Base-by-base conservation (phyloP, 805 yeast species). In the Ogataea pilisensis region DNA sequence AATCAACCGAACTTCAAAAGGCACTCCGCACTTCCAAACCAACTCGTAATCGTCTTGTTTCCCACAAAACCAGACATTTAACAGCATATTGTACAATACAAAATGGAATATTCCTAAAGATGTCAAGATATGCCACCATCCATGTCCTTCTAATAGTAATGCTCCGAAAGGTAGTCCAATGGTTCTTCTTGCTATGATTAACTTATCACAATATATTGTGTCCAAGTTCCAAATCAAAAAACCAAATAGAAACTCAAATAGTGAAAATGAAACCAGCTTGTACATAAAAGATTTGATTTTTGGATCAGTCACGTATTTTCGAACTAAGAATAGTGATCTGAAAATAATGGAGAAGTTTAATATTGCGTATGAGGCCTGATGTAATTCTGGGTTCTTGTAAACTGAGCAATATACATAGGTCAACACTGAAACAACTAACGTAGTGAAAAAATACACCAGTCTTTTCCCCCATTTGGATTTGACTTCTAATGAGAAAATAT, bases 91-190 rank as follows among this genome's bases (percentile, higher is more conserved):
- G 56, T 82, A 86, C 3, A 84, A 80, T 48, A 89, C 72, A 60
- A 85, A 88, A 58, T 72, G 82, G 64, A 87, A 90, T 11, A 89
- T 90, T 1, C 96, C 95, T 16, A 78, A 65, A 0, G 93, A 89
- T 0, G 90, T 83, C 41, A 84, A 67, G 21, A 84, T 65, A 57
- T 89, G 97, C 97, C 97, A 89, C 96, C 96, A 90, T 19, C 93
- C 95, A 55, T 89, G 97, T 19, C 90, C 80, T 60, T 89, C 97
- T 25, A 90, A 68, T 3, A 53, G 31, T 4, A 89, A 51, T 42
- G 85, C 78, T 2, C 96, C 96, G 42, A 82, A 75, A 2, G 97
- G 97, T 66, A 85, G 74, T 1, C 95, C 91, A 16, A 77, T 57
- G 2, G 63, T 50, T 47, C 91, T 73, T 55, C 96, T 73, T 6